These are phyloP conservation scores for Trichoderma atrobrunneum DNA, from an alignment of 2,329 filamentous ascomycete genomes.

Conservation along the genomic window DNA sequence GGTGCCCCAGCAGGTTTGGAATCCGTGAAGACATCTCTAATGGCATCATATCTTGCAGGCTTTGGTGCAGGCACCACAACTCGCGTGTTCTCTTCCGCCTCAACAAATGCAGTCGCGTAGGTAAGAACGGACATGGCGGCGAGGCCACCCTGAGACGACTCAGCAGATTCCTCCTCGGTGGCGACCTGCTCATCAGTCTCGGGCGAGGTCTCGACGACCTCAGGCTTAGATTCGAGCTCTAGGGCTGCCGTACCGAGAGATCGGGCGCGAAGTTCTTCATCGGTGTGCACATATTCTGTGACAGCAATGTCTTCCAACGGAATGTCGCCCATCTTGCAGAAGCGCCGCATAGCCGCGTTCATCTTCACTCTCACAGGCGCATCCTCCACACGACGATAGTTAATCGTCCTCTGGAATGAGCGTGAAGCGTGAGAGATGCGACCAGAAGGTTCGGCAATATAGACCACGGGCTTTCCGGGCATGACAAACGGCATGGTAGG, in stretches of 20 bases:
- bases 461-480: conserved; percentile 48
- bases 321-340: conserved; percentile 38
- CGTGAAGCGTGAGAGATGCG: conserved; percentile 50
- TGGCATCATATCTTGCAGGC: conserved; percentile 37
- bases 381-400: conserved; percentile 35
- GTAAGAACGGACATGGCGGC: conserved; percentile 32
- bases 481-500: conserved; percentile 41
- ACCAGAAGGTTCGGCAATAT: conserved; percentile 46
- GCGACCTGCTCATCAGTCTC: conserved; percentile 29
- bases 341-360: conserved; percentile 34
- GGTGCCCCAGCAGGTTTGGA: conserved; percentile 33
- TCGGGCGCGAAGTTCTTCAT: conserved; percentile 34
- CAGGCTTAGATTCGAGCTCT: conserved; percentile 33
- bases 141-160: conserved; percentile 28
- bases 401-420: conserved; percentile 37
- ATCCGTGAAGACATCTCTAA: conserved; percentile 42
- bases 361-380: conserved; percentile 36
- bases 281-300: conserved; percentile 33
- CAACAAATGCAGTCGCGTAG: conserved; percentile 33
- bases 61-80: conserved; percentile 29
- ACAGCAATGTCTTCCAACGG: conserved; percentile 34
- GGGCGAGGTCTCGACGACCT: conserved; percentile 28
- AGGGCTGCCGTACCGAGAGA: conserved; percentile 37
- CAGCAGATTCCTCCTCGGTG: conserved; percentile 23
- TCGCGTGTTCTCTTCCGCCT: conserved; percentile 30